phyloP scores from a whole-genome alignment of 129 eudicot genomes.

The Centella asiatica region DNA sequence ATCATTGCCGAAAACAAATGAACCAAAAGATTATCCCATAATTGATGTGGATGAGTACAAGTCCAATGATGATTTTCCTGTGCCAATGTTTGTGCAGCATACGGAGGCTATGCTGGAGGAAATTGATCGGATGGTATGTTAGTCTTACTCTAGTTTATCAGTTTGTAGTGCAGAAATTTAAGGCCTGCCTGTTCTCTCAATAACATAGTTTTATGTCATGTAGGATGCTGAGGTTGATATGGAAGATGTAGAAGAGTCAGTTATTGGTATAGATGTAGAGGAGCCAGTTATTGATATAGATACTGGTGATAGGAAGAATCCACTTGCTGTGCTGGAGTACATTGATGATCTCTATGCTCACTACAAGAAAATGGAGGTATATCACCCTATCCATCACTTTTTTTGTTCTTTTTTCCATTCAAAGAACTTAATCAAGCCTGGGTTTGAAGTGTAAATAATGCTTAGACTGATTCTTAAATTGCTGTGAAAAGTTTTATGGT shows the following conservation, averaged over 20 bases:
- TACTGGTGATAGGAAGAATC: conserved; percentile 37
- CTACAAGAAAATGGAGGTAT: conserved; percentile 57
- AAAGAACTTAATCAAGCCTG: too few species aligned
- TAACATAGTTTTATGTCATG: background rate
- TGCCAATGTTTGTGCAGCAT: conserved; percentile 85
- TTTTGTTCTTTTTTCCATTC: too few species aligned
- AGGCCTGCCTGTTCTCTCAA: background rate
- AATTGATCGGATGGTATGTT: conserved; percentile 61
- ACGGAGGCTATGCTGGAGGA: conserved; percentile 87
- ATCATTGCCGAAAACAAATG: conserved; percentile 17
- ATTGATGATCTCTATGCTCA: conserved; percentile 46
- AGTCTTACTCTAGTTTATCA: background rate
- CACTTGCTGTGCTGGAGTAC: conserved; percentile 61
- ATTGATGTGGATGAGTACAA: conserved; percentile 41
- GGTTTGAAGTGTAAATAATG: too few species aligned
- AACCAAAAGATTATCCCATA: conserved; percentile 31
- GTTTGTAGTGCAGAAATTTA: background rate
- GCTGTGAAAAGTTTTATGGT: too few species aligned
- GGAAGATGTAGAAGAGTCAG: conserved; percentile 45
- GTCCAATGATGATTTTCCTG: conserved; percentile 25
- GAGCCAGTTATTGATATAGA: conserved; percentile 53
- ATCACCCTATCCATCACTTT: background rate
- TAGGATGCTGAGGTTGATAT: conserved; percentile 59
- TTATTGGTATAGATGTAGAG: too few species aligned
- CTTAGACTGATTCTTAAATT: too few species aligned